Evolutionary conservation across 495 filamentous ascomycete species (phyloP), one percentile per base, ranked within the genome.

Genomic region (Echria macrotheca): DNA sequence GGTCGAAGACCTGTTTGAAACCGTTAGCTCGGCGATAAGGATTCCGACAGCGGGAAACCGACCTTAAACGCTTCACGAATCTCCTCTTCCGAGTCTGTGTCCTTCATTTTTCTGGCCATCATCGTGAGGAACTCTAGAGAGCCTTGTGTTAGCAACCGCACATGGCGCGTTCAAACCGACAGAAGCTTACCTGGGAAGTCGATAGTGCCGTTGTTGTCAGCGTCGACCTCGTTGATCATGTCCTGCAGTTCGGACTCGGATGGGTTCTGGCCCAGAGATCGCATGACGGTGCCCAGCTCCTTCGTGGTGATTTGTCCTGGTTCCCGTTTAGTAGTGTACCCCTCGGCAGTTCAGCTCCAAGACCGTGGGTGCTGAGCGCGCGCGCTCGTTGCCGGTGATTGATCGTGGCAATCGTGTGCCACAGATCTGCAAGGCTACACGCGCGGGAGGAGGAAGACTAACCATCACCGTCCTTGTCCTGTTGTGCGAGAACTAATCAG

Each of bases 381-480:
- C 35, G 21, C n/a, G 35, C n/a, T 37, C 6, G 6, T 14, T 17
- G 35, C 21, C 35, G 10, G n/a, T 18, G 17, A 17, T 14, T 14
- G 21, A 18, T 18, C 35, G 35, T 18, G 15, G 10, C 21, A 11
- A 10, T 15, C 50, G 24, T 44, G 49, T 44, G 42, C 29, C 35
- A 24, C 40, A n/a, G 32, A n/a, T 47, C 50, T 52, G 40, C 18
- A 43, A 33, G 18, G 33, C 23, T 28, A 36, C 25, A 47, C 41
- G 33, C 14, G 31, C 22, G 38, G 21, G 7, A 11, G 32, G 39
- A n/a, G 39, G 36, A 29, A 44, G 49, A 89, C 89, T 84, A 71
- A 98, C 93, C 93, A 89, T 98, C 94, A 64, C 94, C 93, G 79
- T 98, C 94, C 75, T 98, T 98, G 81, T 98, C 93, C 93, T 98